Percentiles rank a stretch among this genome's conserved stretches.
These are phyloP conservation scores for Aspergillus japonicus DNA, from an alignment of 2,329 filamentous ascomycete species.

Conservation along the genomic window DNA sequence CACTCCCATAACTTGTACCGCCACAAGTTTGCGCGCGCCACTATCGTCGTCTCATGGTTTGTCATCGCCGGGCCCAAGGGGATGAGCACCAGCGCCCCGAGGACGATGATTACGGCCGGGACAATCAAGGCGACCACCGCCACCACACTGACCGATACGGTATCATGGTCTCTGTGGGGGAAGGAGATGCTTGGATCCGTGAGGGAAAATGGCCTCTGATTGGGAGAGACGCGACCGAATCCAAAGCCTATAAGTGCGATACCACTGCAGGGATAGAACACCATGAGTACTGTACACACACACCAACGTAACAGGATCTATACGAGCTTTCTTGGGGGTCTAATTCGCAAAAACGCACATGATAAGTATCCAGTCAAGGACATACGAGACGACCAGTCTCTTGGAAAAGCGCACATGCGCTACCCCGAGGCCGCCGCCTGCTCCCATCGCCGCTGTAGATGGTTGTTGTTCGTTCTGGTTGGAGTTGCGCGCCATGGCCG, in stretches of 20 bases:
- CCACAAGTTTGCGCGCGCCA: conserved; percentile 64
- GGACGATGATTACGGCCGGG: conserved; percentile 66
- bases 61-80: conserved; percentile 59
- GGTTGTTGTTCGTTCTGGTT: background rate
- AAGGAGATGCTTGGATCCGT: conserved; percentile 77
- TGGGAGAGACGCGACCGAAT: conserved; percentile 61
- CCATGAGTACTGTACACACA: conserved; percentile 8
- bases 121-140: conserved; percentile 61
- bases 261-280: conserved; percentile 37
- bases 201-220: conserved; percentile 69
- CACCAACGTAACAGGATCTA: background rate
- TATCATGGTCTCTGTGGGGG: conserved; percentile 68
- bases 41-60: conserved; percentile 36
- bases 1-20: conserved; percentile 86
- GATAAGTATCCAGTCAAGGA: conserved; percentile 69
- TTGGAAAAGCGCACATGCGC: conserved; percentile 38
- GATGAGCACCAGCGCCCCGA: conserved; percentile 67
- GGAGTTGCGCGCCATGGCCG: background rate
- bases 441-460: background rate
- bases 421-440: background rate
- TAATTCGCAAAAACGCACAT: conserved; percentile 44
- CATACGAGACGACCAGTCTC: conserved; percentile 63
- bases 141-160: conserved; percentile 66
- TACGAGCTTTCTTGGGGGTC: background rate
- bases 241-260: conserved; percentile 60